Evolutionary conservation across 179 eudicot genomes (phyloP).

Genomic region (Vitellaria paradoxa): DNA sequence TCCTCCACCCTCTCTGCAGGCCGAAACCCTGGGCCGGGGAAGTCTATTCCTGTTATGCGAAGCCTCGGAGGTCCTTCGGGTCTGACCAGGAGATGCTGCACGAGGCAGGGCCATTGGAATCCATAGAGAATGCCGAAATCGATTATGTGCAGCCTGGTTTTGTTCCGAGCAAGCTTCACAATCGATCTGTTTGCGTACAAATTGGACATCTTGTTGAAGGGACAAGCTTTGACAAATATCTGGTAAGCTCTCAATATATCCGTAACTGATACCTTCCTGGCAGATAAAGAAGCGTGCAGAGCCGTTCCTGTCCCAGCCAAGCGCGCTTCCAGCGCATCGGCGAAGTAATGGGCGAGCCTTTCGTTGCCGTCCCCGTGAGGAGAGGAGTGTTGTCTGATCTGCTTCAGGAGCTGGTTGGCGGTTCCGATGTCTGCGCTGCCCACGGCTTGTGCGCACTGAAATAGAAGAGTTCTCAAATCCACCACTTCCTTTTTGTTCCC

Average conservation of each 20-base stretch:
- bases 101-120: constrained; percentile 75
- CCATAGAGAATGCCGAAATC: constrained; percentile 80
- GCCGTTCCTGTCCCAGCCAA: constrained; percentile 60
- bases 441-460: constrained; percentile 43
- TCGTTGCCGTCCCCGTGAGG: constrained; percentile 40
- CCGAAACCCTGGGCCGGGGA: constrained; percentile 68
- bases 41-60: constrained; percentile 66
- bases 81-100: constrained; percentile 46
- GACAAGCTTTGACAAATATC: constrained; percentile 47
- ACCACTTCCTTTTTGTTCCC: constrained; percentile 22
- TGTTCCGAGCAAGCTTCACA: constrained; percentile 26
- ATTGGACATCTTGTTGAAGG: constrained; percentile 52
- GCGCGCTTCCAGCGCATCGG: constrained; percentile 51
- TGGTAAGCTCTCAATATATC: constrained; percentile 59
- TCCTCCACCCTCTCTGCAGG: constrained; percentile 69
- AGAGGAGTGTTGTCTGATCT: constrained; percentile 41
- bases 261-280: constrained; percentile 44
- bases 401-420: constrained; percentile 34
- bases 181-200: constrained; percentile 43
- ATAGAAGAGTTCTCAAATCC: constrained; percentile 38
- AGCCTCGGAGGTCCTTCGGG: constrained; percentile 61
- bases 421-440: constrained; percentile 29
- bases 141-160: constrained; percentile 53
- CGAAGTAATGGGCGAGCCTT: constrained; percentile 52
- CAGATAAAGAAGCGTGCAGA: constrained; percentile 34